phyloP scores from a whole-genome alignment of 75 land plant species.

The Cupressus sempervirens region DNA sequence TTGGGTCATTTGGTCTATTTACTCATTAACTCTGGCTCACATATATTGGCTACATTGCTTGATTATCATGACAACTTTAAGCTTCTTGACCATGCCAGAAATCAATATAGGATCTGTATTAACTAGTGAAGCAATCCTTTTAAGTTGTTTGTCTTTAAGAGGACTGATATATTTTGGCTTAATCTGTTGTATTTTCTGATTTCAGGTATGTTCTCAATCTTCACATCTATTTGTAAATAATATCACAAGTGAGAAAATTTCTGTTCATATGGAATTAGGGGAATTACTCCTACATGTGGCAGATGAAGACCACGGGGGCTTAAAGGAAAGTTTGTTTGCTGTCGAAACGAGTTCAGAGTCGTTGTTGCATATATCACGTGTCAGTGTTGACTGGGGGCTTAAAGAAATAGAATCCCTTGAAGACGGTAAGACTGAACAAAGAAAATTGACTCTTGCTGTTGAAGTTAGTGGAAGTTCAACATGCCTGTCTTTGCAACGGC shows the following conservation, averaged over 20 bases:
- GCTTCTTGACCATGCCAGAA: background rate
- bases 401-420: slow-evolving; percentile 58
- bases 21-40: background rate
- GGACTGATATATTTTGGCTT: background rate
- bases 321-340: slow-evolving; percentile 63
- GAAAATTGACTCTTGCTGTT: slow-evolving; percentile 41
- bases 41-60: background rate
- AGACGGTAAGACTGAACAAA: slow-evolving; percentile 26
- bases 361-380: slow-evolving; percentile 66
- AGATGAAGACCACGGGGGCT: slow-evolving; percentile 59
- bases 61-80: background rate
- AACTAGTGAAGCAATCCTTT: background rate
- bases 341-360: slow-evolving; percentile 71
- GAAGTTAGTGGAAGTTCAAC: slow-evolving; percentile 73
- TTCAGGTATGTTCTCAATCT: slow-evolving; percentile 85
- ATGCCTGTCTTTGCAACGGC: slow-evolving; percentile 48
- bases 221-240: slow-evolving; percentile 86
- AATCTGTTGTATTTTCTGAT: slow-evolving; percentile 7
- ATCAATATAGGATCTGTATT: background rate
- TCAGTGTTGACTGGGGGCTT: slow-evolving; percentile 76
- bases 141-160: background rate
- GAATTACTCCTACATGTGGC: slow-evolving; percentile 73
- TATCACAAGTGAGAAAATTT: slow-evolving; percentile 49
- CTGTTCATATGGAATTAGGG: slow-evolving; percentile 79
- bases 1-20: background rate